Conservation (phyloP, 768 basidiomycete genomes). For the Floccularia luteovirens region DNA sequence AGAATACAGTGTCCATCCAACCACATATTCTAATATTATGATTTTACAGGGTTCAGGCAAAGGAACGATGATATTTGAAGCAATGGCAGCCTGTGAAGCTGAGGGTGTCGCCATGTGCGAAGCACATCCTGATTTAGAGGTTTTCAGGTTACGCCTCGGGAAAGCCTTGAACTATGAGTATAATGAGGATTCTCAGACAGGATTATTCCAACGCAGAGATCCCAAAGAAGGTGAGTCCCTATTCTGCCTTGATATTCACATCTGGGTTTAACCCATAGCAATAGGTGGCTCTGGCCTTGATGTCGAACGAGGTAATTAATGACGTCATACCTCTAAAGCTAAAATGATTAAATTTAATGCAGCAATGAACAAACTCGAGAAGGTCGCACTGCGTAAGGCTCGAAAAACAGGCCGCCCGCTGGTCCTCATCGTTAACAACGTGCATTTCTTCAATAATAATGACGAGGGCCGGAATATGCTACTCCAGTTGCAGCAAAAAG, state of each 20-base stretch:
- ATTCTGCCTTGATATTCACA: neutral
- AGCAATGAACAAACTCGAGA: constrained; percentile 80
- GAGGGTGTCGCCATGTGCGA: constrained; percentile 69
- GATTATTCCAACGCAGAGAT: constrained; percentile 76
- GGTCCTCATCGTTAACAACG: constrained; percentile 77
- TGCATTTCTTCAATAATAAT: constrained; percentile 69
- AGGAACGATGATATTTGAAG: constrained; percentile 77
- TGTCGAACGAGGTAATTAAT: constrained; percentile 60
- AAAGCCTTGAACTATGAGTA: constrained; percentile 84
- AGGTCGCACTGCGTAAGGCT: constrained; percentile 69
- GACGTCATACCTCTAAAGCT: constrained; percentile 1
- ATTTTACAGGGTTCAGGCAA: constrained; percentile 61
- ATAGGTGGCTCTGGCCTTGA: constrained; percentile 70
- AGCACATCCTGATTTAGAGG: constrained; percentile 82
- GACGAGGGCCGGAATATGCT: constrained; percentile 72
- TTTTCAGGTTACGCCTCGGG: constrained; percentile 79
- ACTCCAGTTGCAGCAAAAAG: constrained; percentile 81
- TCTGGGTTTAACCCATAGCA: neutral
- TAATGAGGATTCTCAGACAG: constrained; percentile 75
- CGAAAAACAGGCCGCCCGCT: constrained; percentile 55
- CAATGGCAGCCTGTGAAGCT: constrained; percentile 68
- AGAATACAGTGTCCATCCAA: constrained; percentile 2
- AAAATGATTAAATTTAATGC: neutral
- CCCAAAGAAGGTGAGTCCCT: constrained; percentile 57
- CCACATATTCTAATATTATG: constrained; percentile 2